Evolutionary conservation across 768 basidiomycete species (phyloP), one percentile per base, ranked within the genome.

Genomic region (Termitomyces sp.): DNA sequence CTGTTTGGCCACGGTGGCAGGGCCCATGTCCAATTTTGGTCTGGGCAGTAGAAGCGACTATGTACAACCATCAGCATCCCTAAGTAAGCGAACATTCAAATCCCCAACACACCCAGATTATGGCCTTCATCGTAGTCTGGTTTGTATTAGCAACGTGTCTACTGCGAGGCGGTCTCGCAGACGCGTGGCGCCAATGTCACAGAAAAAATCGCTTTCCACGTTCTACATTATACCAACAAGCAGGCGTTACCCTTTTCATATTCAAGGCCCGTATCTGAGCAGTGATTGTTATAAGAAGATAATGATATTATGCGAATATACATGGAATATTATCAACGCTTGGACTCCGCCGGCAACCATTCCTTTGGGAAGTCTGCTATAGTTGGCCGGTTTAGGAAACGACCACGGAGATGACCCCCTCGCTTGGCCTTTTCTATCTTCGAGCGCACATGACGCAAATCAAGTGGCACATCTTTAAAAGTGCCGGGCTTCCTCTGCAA

Each of bases 301-400:
- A 18, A 49, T 41, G 24, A 30, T 62, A 54, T 54, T 60, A 58
- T 24, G 22, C 22, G 44, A 45, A 20, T 53, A 40, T 60, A 43
- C 52, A 41, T 40, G 24, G n/a, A 38, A 46, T 47, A 47, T 33
- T 18, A 54, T 13, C 9, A 16, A 14, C 18, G 51, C 14, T 40
- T 50, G 20, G 36, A 30, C 8, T 51, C 59, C 33, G 66, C 55
- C 44, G 86, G 86, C 57, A 95, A 76, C 94, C 94, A 97, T 68
- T 89, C 89, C 66, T 80, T 72, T 9, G 94, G 94, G 70, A 94
- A 96, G 67, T 94, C 92, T 61, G 72, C 77, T 54, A 94, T 75
- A 20, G 88, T 81, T 26, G 91, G 85, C 60, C 83, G 79, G 45
- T 74, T 69, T 52, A 80, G 72, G 35, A 77, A 68, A 61, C 82